Conservation (phyloP, 1,284 basidiomycete species). For the Fomitopsis betulina region DNA sequence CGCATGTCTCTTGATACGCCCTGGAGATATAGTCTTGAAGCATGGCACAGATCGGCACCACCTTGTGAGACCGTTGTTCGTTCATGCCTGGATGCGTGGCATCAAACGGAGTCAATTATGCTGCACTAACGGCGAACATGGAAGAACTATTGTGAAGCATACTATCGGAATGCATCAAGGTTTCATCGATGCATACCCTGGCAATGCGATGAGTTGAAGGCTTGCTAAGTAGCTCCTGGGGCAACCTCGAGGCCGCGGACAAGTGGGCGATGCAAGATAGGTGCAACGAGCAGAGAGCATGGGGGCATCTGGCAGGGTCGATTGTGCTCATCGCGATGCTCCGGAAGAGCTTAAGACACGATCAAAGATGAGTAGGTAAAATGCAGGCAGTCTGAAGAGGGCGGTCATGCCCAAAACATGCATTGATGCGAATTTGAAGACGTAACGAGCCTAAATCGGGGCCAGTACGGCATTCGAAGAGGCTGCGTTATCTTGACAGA, state of each 20-base stretch:
- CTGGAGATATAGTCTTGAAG: not conserved
- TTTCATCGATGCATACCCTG: conserved; percentile 1
- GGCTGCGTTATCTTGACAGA: not conserved
- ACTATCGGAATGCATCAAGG: not conserved
- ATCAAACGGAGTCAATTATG: not conserved
- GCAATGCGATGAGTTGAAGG: not conserved
- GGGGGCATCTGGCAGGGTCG: not conserved
- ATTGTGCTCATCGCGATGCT: not conserved
- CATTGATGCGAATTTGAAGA: conserved; percentile 1
- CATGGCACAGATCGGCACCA: not conserved
- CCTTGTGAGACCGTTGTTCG: not conserved
- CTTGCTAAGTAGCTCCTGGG: not conserved
- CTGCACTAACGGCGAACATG: not conserved
- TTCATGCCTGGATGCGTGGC: not conserved
- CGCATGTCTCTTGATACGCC: not conserved
- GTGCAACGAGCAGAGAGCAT: not conserved
- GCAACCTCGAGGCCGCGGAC: conserved; percentile 2
- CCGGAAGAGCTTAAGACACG: not conserved
- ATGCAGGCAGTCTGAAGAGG: not conserved
- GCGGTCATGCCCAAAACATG: not conserved
- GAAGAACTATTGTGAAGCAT: not conserved
- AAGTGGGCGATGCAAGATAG: not conserved
- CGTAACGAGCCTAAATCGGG: not conserved
- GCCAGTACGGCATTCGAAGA: not conserved
- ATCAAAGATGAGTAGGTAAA: not conserved